Evolutionary conservation across 164 flowering plant genomes (phyloP).

Genomic region (Tetracentron sinense): DNA sequence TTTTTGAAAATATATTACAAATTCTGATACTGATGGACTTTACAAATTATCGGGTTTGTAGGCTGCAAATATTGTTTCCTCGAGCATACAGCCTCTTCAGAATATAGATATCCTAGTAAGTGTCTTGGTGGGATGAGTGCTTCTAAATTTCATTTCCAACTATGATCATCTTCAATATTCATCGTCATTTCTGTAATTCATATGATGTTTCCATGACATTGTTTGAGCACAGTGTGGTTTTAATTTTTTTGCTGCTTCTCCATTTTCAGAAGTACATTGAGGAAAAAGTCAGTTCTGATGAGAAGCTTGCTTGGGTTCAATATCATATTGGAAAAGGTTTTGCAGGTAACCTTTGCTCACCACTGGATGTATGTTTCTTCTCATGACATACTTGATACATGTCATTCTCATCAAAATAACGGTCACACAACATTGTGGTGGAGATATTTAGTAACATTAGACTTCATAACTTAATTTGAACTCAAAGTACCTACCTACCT

Average conservation of each 20-base stretch:
- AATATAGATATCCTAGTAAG: conserved; percentile 52
- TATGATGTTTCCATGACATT: not conserved
- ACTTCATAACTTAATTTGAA: no score
- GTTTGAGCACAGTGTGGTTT: not conserved
- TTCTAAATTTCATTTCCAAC: no score
- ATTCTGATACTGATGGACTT: not conserved
- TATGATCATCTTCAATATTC: no score
- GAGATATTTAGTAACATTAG: no score
- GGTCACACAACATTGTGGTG: no score
- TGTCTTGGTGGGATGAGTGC: not conserved
- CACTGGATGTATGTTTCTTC: not conserved
- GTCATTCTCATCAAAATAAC: no score
- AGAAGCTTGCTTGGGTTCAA: conserved; percentile 51
- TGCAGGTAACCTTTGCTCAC: conserved; percentile 38
- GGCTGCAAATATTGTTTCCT: conserved; percentile 79
- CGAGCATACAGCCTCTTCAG: conserved; percentile 85
- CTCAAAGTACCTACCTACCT: no score
- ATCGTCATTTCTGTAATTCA: not conserved
- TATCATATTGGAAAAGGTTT: conserved; percentile 65
- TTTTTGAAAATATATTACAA: not conserved
- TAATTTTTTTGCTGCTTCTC: conserved; percentile 1
- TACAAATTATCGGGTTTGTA: conserved; percentile 15
- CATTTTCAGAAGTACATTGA: conserved; percentile 54
- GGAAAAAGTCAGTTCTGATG: conserved; percentile 56
- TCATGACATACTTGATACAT: no score